phyloP scores from a whole-genome alignment of 345 rosid species.

The Laguncularia racemosa region DNA sequence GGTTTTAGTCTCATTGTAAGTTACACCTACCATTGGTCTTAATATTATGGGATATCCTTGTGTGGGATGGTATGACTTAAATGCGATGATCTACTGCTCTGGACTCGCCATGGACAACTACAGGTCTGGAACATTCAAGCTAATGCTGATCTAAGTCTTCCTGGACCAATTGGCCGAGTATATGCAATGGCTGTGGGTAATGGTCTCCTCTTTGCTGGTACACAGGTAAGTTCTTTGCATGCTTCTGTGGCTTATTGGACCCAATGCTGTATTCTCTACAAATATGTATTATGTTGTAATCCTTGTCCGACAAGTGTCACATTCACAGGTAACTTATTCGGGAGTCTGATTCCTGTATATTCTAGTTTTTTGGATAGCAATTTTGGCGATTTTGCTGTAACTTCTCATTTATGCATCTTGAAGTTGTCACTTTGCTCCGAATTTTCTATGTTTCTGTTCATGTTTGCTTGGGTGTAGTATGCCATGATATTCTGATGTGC shows the following conservation, averaged over 20 bases:
- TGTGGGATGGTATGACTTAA: neutral
- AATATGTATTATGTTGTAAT: no score
- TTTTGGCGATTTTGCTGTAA: no score
- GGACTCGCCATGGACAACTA: constrained; percentile 11
- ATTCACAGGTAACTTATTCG: no score
- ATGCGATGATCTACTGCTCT: neutral
- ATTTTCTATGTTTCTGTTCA: neutral
- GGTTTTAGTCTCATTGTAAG: neutral
- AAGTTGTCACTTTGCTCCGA: no score
- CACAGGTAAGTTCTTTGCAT: constrained; percentile 47
- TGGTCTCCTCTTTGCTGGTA: constrained; percentile 82
- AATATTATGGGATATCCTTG: neutral
- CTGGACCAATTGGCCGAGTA: constrained; percentile 94
- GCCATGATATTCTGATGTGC: neutral
- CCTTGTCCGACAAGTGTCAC: no score
- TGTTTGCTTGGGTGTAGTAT: constrained; percentile 1
- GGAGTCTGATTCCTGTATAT: no score
- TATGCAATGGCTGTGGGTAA: constrained; percentile 78
- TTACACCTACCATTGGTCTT: neutral
- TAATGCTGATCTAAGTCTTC: constrained; percentile 64
- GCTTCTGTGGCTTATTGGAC: no score
- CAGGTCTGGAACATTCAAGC: constrained; percentile 90
- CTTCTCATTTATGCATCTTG: no score
- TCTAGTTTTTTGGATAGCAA: no score
- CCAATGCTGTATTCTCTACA: no score